Evolutionary conservation across 2,329 filamentous ascomycete genomes (phyloP).

Genomic region (Sarocladium brachiariae): DNA sequence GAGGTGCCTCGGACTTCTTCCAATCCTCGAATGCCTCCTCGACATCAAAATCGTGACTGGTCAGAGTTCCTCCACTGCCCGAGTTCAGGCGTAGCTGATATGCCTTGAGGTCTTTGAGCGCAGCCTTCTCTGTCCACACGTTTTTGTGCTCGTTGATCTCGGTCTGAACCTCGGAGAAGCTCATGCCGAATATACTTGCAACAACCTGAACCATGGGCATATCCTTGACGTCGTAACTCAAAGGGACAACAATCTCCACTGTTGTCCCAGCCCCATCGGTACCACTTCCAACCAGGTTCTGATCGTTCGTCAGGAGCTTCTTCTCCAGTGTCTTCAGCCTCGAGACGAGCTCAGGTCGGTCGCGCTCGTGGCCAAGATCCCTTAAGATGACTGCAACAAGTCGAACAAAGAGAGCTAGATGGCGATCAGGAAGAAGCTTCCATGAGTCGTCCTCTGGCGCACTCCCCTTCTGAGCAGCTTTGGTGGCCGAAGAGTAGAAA

Average conservation of each 20-base stretch:
- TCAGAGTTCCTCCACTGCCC: slow-evolving; percentile 68
- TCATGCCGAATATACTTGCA: slow-evolving; percentile 75
- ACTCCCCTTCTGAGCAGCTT: slow-evolving; percentile 67
- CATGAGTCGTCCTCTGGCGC: slow-evolving; percentile 76
- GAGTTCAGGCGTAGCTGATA: slow-evolving; percentile 87
- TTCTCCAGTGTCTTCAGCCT: slow-evolving; percentile 79
- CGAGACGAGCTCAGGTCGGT: slow-evolving; percentile 75
- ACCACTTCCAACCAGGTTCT: slow-evolving; percentile 56
- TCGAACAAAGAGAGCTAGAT: slow-evolving; percentile 89
- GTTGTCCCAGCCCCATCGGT: slow-evolving; percentile 37
- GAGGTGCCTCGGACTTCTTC: slow-evolving; percentile 83
- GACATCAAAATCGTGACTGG: slow-evolving; percentile 79
- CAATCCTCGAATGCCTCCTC: slow-evolving; percentile 84
- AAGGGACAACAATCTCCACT: slow-evolving; percentile 73
- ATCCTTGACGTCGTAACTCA: slow-evolving; percentile 91
- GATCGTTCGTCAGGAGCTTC: slow-evolving; percentile 89
- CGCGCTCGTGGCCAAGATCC: slow-evolving; percentile 77
- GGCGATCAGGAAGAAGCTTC: slow-evolving; percentile 87
- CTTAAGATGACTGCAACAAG: slow-evolving; percentile 74
- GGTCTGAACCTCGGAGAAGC: slow-evolving; percentile 71
- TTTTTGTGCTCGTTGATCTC: slow-evolving; percentile 79
- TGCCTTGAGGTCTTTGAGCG: slow-evolving; percentile 82
- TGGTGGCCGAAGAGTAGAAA: slow-evolving; percentile 91
- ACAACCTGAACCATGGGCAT: slow-evolving; percentile 92
- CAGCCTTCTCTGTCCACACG: slow-evolving; percentile 86